A percentile compares a stretch with the other conserved stretches of the same genome.
Evolutionary conservation across 805 yeast species (phyloP).

Genomic region (Nakazawaea holstii): DNA sequence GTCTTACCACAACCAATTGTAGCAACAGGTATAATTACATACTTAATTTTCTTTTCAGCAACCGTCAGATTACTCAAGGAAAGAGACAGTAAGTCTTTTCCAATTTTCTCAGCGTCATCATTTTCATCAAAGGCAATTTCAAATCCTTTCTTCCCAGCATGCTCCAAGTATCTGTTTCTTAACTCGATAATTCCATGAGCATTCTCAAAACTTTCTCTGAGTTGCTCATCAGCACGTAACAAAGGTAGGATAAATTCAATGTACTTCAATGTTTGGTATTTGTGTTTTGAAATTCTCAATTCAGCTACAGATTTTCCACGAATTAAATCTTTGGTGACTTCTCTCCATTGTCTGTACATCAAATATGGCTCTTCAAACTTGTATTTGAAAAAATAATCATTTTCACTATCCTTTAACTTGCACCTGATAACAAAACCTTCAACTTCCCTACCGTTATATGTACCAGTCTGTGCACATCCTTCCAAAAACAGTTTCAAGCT

Average conservation of each 20-base stretch:
- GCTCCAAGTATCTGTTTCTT: conserved; percentile 57
- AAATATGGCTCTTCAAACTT: conserved; percentile 95
- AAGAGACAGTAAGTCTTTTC: conserved; percentile 18
- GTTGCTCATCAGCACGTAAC: conserved; percentile 41
- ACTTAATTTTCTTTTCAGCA: conserved; percentile 35
- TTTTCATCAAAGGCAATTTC: conserved; percentile 51
- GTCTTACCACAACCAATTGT: conserved; percentile 96
- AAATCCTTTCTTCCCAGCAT: conserved; percentile 51
- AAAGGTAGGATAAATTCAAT: conserved; percentile 58
- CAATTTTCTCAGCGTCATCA: conserved; percentile 24
- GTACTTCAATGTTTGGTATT: conserved; percentile 58
- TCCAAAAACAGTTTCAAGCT: conserved; percentile 48
- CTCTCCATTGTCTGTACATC: conserved; percentile 87
- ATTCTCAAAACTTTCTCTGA: conserved; percentile 38
- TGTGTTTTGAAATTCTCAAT: conserved; percentile 45
- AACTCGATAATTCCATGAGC: conserved; percentile 73
- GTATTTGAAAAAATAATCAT: conserved; percentile 79
- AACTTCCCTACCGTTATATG: conserved; percentile 63
- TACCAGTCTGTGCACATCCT: conserved; percentile 58
- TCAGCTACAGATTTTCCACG: conserved; percentile 25
- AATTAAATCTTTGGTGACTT: conserved; percentile 64
- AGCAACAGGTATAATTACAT: conserved; percentile 74
- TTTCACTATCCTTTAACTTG: conserved; percentile 19
- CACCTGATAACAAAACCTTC: conserved; percentile 94
- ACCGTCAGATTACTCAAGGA: conserved; percentile 13